Percentiles rank a stretch among this genome's conserved stretches.
These are phyloP conservation scores for Myriosclerotinia scirpicola DNA, from an alignment of 2,329 filamentous ascomycete genomes.

Conservation along the genomic window DNA sequence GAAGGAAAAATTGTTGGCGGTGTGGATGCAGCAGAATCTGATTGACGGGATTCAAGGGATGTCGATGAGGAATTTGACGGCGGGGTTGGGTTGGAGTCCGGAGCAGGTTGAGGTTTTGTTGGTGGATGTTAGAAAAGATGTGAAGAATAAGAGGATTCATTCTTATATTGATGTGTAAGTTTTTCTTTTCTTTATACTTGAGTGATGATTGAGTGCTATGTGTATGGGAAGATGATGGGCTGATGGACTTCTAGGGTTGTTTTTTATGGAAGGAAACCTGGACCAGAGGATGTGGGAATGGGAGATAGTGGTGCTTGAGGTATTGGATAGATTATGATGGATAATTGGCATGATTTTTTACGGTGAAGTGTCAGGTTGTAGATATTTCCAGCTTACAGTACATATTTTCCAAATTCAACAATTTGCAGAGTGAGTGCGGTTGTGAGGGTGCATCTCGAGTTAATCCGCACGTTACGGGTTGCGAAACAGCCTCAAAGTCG, in stretches of 20 bases:
- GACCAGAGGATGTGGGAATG: no score
- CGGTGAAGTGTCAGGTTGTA: neutral
- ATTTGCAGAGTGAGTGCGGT: neutral
- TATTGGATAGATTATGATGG: neutral
- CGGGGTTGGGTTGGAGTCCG: constrained; percentile 43
- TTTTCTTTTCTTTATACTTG: neutral
- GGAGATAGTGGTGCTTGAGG: neutral
- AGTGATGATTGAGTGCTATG: neutral
- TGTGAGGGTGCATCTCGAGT: neutral
- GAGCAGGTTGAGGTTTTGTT: constrained; percentile 44
- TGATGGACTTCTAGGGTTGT: constrained; percentile 1
- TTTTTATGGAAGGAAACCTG: constrained; percentile 19
- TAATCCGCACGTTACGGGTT: neutral
- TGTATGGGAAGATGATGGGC: neutral
- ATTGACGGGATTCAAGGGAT: constrained; percentile 33
- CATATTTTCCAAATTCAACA: neutral
- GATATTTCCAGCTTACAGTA: neutral
- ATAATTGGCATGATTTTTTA: neutral
- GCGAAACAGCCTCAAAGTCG: neutral
- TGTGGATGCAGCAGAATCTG: constrained; percentile 33
- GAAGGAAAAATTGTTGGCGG: constrained; percentile 52
- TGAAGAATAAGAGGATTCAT: constrained; percentile 43
- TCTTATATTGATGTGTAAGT: constrained; percentile 40
- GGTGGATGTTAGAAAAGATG: constrained; percentile 43
- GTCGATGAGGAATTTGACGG: constrained; percentile 43